Evolutionary conservation across 257 asterid genomes (phyloP), one percentile per base, ranked within the genome.

Genomic region (Primulina eburnea): DNA sequence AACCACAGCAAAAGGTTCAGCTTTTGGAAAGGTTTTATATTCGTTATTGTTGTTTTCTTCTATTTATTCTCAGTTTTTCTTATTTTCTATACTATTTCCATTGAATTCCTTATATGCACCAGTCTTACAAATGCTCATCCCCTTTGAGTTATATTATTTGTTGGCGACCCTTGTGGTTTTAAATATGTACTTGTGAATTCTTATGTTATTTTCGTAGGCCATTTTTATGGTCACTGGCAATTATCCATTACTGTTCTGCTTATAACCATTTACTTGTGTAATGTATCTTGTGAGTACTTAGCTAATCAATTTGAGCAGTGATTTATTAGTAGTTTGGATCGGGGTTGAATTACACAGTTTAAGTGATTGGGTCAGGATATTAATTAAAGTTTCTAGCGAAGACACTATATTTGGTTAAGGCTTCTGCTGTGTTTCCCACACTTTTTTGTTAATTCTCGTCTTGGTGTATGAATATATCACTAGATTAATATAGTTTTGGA

Each of bases 1-100:
- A 89, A 68, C 99, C 97, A 32, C 89, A 82, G 85, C 99, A 91
- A 70, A 94, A 91, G 71, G 75, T 91, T 78, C 96, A 87, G 81
- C 88, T 86, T 71, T 73, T 91, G 81, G 97, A 94, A 72, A 90
- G 96, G 98, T 84, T 64, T 10, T 47, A 47, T 2, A 16, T 50
- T 1, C 8, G 2, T 68, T 57, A 62, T 60, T 67, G 26, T n/a
- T 47, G 32, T 70, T 50, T 14, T 17, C 50, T 37, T 61, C 8
- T 57, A 7, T 60, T 52, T 67, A 14, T n/a, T 24, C 60, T 55
- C 57, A 12, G 17, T 38, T 16, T 16, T 0, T 50, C 2, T 50
- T 5, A 17, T 50, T 50, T 50, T 50, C 57, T 50, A 17, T 4
- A 17, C 21, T 1, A 50, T 21, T 50, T 43, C 57, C 21, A 1